A percentile compares a stretch with the other conserved stretches of the same genome.
phyloP scores from a whole-genome alignment of 305 asterid species.

The Fraxinus angustifolia region DNA sequence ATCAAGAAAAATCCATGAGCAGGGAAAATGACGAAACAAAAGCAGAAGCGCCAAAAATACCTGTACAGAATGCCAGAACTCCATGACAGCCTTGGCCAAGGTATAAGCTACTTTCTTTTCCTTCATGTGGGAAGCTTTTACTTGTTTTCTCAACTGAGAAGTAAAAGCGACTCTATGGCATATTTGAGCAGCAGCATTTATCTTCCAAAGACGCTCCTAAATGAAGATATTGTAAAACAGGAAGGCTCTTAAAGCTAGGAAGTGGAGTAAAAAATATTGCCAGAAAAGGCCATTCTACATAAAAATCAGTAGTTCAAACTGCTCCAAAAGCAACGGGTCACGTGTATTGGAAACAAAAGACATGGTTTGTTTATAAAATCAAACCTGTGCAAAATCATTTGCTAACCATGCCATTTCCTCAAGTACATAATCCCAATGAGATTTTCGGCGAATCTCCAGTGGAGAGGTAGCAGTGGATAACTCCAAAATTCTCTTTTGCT shows the following conservation, averaged over 20 bases:
- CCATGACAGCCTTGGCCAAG: slow-evolving; percentile 72
- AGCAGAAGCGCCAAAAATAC: slow-evolving; percentile 28
- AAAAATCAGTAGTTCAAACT: neutral
- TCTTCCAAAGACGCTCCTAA: slow-evolving; percentile 97
- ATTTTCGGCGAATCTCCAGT: slow-evolving; percentile 35
- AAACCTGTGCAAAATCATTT: slow-evolving; percentile 97
- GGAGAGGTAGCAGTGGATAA: slow-evolving; percentile 50
- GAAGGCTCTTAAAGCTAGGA: slow-evolving; percentile 16
- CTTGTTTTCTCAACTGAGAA: slow-evolving; percentile 45
- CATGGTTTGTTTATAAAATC: slow-evolving; percentile 9
- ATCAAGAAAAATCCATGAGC: neutral
- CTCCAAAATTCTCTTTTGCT: slow-evolving; percentile 66
- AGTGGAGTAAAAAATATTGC: slow-evolving; percentile 13
- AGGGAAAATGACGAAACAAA: neutral
- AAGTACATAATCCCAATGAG: slow-evolving; percentile 89
- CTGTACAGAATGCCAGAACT: slow-evolving; percentile 80
- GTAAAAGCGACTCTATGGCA: slow-evolving; percentile 54
- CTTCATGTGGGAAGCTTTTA: slow-evolving; percentile 37
- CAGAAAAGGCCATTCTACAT: slow-evolving; percentile 1
- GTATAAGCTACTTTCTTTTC: slow-evolving; percentile 57
- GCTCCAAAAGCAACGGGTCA: slow-evolving; percentile 15
- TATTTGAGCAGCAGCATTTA: slow-evolving; percentile 67
- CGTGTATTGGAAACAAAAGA: slow-evolving; percentile 14
- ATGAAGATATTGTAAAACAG: slow-evolving; percentile 21
- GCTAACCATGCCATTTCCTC: slow-evolving; percentile 99